These are phyloP conservation scores for Fusarium hostae DNA, from an alignment of 2,329 filamentous ascomycete genomes.

Conservation along the genomic window DNA sequence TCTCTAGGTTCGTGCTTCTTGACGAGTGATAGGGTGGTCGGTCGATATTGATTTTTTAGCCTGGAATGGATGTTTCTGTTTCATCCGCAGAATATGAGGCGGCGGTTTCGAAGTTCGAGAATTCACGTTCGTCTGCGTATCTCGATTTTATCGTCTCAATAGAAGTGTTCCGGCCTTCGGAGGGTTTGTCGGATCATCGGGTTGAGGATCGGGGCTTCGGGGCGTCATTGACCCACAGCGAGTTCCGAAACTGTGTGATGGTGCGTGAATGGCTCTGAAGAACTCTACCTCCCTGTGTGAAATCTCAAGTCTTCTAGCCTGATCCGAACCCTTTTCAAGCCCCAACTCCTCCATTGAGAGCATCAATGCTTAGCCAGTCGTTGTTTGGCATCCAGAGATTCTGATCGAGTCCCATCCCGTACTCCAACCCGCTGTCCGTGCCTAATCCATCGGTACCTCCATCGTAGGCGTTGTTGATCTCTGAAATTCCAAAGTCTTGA, in stretches of 20 bases:
- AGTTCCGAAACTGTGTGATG: background rate
- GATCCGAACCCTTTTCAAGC: constrained; percentile 25
- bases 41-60: background rate
- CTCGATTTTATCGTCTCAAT: too few relatives aligned
- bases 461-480: constrained; percentile 63
- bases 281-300: background rate
- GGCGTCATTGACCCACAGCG: background rate
- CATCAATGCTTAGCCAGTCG: constrained; percentile 49
- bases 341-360: constrained; percentile 48
- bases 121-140: background rate
- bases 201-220: background rate
- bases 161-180: background rate
- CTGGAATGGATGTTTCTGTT: background rate
- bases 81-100: background rate
- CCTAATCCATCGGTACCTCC: constrained; percentile 60
- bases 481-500: constrained; percentile 50
- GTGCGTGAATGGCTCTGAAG: constrained; percentile 23
- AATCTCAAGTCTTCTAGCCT: constrained; percentile 7
- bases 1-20: background rate
- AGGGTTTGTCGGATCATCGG: background rate
- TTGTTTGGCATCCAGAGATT: constrained; percentile 50
- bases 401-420: constrained; percentile 56
- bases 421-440: constrained; percentile 56
- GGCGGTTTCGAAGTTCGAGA: background rate
- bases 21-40: background rate